A percentile compares a stretch with the other conserved stretches of the same genome.
Conservation (phyloP, 371 early-diverging fungal species). For the Basidiobolus meristosporus region DNA sequence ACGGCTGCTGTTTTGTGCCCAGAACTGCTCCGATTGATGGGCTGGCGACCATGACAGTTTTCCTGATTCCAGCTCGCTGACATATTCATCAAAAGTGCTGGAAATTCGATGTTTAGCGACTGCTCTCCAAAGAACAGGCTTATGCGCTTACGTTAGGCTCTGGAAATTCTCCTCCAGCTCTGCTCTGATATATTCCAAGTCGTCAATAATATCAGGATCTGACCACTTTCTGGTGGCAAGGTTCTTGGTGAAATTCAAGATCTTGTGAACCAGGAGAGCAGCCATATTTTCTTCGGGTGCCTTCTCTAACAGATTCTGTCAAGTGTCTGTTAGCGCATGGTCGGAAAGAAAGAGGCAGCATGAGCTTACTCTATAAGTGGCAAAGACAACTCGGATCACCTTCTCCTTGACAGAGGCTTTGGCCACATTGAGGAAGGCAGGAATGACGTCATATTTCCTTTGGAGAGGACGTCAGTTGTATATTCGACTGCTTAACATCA, state of each 20-base stretch:
- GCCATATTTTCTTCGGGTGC: slow-evolving; percentile 68
- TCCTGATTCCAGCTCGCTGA: slow-evolving; percentile 68
- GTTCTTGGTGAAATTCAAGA: slow-evolving; percentile 57
- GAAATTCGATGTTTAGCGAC: not conserved
- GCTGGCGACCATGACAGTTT: slow-evolving; percentile 86
- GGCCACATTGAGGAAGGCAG: slow-evolving; percentile 64
- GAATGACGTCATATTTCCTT: slow-evolving; percentile 64
- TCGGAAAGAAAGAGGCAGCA: too few relatives aligned
- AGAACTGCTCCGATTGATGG: slow-evolving; percentile 79
- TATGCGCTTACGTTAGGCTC: slow-evolving; percentile 48
- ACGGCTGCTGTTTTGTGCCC: slow-evolving; percentile 71
- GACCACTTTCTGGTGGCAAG: slow-evolving; percentile 74
- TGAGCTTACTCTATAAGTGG: slow-evolving; percentile 51
- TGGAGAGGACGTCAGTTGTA: not conserved
- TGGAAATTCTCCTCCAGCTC: slow-evolving; percentile 56
- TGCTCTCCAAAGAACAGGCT: too few relatives aligned
- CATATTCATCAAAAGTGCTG: slow-evolving; percentile 88
- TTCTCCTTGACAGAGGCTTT: slow-evolving; percentile 90
- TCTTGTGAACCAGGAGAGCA: slow-evolving; percentile 69
- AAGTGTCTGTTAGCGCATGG: too few relatives aligned
- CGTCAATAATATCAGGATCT: slow-evolving; percentile 72
- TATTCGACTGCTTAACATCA: too few relatives aligned
- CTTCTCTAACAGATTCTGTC: slow-evolving; percentile 59
- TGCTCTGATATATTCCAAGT: slow-evolving; percentile 48
- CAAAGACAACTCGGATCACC: slow-evolving; percentile 71